Base-by-base conservation (phyloP, 495 filamentous ascomycete genomes). In the Annulohypoxylon nitens region DNA sequence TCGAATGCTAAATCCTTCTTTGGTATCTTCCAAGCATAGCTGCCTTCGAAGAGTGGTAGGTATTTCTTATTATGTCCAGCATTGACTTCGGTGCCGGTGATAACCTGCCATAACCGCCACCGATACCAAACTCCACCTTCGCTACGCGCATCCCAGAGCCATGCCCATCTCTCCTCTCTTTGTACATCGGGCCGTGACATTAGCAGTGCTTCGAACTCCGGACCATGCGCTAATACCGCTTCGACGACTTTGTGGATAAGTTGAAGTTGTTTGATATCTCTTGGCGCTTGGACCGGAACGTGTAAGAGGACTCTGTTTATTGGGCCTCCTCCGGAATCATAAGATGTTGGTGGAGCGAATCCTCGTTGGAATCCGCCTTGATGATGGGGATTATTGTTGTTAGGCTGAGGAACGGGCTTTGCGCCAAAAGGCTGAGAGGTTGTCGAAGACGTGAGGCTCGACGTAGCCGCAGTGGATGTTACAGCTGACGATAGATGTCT, bases 171-270 rank as follows among this genome's bases (percentile, higher is more conserved):
- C 73, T 95, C 92, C 41, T 97, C 92, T 25, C 81, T 84, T 70
- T 95, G 93, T 2, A 98, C 92, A 41, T 92, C 89, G 0, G 89
- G 90, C 16, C 91, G 85, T 39, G 88, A 91, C 96, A 98, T 98
- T 2, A 99, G 87, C 1, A 97, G 85, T 4, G 95, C 95, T 76
- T 99, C 96, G 64, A 98, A 97, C 78, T 97, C 93, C 0, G 92
- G 91, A 0, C 95, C 94, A 70, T 94, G 88, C 10, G 88, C 88
- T 20, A 97, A 76, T 1, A 98, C 83, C 4, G 83, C 84, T 73
- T 98, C 96, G 37, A 97, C 82, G 0, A 94, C 93, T 76, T 90
- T 94, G 81, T 99, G 95, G 59, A 99, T 97, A 37, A 97, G 83
- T 51, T 89, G 90, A 2, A 98, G 82, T 73, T 93, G 88, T 48